These are phyloP conservation scores for Hemerocallis citrina DNA, from an alignment of 106 monocot species.

Conservation along the genomic window DNA sequence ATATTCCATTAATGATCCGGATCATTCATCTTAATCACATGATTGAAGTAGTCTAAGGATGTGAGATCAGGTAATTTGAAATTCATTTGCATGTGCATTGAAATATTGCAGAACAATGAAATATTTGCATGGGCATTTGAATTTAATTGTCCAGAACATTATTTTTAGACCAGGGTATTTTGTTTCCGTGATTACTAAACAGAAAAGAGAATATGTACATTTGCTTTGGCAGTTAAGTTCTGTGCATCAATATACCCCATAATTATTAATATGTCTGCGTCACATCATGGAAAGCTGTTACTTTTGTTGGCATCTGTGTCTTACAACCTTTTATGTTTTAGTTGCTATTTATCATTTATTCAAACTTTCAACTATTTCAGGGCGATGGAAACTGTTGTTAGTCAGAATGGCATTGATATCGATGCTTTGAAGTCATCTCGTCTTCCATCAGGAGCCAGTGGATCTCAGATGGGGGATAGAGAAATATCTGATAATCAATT, in stretches of 20 bases:
- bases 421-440: conserved; percentile 62
- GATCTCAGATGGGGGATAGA: conserved; percentile 42
- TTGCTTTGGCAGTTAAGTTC: background rate
- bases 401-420: conserved; percentile 86
- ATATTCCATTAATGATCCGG: too few relatives aligned
- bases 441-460: conserved; percentile 45
- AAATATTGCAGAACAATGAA: too few relatives aligned
- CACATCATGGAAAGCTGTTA: background rate
- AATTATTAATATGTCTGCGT: background rate
- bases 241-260: background rate
- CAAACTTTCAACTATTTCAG: conserved; percentile 19
- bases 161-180: background rate
- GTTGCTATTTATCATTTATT: background rate
- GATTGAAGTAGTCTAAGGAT: too few relatives aligned
- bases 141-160: too few relatives aligned
- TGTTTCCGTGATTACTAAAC: background rate
- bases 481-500: conserved; percentile 37
- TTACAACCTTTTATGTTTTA: background rate
- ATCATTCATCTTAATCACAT: too few relatives aligned
- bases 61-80: too few relatives aligned
- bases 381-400: conserved; percentile 94
- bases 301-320: background rate
- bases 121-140: too few relatives aligned
- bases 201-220: background rate
- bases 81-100: too few relatives aligned